Percentiles rank a stretch among this genome's conserved stretches.
These are phyloP conservation scores for Pseudopediastrum boryanum DNA, from an alignment of 139 green algal genomes.

Conservation along the genomic window DNA sequence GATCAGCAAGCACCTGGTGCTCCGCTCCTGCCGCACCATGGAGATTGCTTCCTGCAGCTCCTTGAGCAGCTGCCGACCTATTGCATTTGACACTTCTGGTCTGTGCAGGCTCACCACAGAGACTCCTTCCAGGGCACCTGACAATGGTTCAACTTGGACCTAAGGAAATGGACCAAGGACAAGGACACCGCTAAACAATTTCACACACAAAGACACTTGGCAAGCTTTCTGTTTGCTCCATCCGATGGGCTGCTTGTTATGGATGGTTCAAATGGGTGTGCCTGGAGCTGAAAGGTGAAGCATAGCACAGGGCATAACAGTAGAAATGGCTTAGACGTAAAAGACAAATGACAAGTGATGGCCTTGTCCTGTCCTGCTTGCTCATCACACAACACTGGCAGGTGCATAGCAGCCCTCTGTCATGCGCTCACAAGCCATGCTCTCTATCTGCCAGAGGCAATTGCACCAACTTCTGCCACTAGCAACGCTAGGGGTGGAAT, in stretches of 20 bases:
- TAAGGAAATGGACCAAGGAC: conserved; percentile 39
- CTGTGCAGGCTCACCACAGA: conserved; percentile 68
- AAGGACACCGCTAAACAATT: neutral
- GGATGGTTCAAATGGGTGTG: neutral
- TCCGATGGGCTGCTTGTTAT: neutral
- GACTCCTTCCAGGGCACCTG: conserved; percentile 59
- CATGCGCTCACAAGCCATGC: too few species aligned
- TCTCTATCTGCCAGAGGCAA: too few species aligned
- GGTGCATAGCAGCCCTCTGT: too few species aligned
- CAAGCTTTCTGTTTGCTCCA: neutral
- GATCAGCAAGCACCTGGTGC: conserved; percentile 75
- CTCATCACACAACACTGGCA: too few species aligned
- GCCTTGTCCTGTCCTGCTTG: too few species aligned
- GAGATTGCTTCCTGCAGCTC: conserved; percentile 70
- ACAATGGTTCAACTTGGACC: conserved; percentile 66
- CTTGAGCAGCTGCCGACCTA: conserved; percentile 70
- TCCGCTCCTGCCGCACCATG: conserved; percentile 64
- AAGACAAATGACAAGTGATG: too few species aligned
- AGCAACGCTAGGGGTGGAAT: too few species aligned
- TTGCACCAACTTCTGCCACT: too few species aligned
- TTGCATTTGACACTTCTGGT: conserved; percentile 72
- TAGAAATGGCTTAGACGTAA: neutral
- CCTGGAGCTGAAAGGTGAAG: neutral
- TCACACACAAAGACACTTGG: neutral
- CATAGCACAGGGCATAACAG: neutral